Base-by-base conservation (phyloP, 2,329 filamentous ascomycete genomes). In the Sphaerulina musiva region DNA sequence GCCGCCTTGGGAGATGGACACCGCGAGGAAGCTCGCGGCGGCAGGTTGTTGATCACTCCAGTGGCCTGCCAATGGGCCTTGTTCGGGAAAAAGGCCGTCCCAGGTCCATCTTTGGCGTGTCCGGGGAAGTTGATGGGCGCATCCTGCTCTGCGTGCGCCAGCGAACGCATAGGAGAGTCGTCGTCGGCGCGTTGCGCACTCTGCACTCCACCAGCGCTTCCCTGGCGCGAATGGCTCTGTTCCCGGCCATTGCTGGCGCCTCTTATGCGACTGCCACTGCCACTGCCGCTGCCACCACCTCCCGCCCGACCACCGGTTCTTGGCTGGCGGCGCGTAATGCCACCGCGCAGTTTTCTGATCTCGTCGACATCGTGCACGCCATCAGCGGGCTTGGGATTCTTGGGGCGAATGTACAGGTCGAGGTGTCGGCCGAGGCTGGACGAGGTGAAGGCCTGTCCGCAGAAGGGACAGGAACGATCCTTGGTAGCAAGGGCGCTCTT, bases 401-500 rank as follows among this genome's bases (percentile, higher is more conserved):
- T 95, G 55, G 90, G 86, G 68, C 90, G 91, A 66, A 96, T 91
- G 71, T 95, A 96, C 39, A 95, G 81, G 70, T 97, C 92, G 62
- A 96, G 84, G 72, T 97, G 92, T 44, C 92, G 86, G 47, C 92
- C 92, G 50, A 97, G 82, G 2, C 89, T 95, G 12, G 90, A 95
- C 1, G 91, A 96, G 12, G 92, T 96, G 69, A 96, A 97, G 6
- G 86, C 79, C 70, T 95, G 89, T 45, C 83, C 79, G 71, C 92
- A 97, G 74, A 89, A 97, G 36, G 85, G 87, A 70, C 92, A 96
- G 60, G 78, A 84, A 68, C 88, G 89, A 74, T 97, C 91, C 72
- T 97, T 97, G 55, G 54, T 32, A 26, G 58, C 41, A 44, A 44
- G 48, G 8, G 79, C 72, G 12, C 86, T 79, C 51, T 66, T 68